phyloP scores from a whole-genome alignment of 805 yeast species.

The Starmerella roubikii region DNA sequence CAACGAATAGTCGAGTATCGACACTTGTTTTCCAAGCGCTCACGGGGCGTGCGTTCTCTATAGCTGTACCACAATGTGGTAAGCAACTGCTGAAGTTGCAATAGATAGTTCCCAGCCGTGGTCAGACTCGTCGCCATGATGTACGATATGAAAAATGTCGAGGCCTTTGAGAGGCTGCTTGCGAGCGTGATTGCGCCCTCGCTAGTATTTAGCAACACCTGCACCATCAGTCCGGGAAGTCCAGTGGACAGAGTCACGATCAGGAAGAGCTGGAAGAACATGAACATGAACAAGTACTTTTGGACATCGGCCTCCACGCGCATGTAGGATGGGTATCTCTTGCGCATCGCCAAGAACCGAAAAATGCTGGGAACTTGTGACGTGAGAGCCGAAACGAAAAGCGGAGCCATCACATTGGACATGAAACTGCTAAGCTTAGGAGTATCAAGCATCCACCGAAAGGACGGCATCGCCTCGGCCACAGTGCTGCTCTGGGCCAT shows the following conservation, averaged over 20 bases:
- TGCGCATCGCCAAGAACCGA: slow-evolving; percentile 38
- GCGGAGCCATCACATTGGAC: slow-evolving; percentile 54
- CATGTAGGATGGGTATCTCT: slow-evolving; percentile 48
- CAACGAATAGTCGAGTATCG: slow-evolving; percentile 41
- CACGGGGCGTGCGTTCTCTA: slow-evolving; percentile 49
- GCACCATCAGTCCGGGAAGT: slow-evolving; percentile 35
- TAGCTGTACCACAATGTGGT: slow-evolving; percentile 28
- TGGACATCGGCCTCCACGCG: slow-evolving; percentile 60
- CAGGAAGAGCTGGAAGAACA: slow-evolving; percentile 69
- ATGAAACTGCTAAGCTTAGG: slow-evolving; percentile 45
- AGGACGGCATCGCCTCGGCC: slow-evolving; percentile 45
- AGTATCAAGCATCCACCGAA: slow-evolving; percentile 39
- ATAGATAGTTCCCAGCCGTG: slow-evolving; percentile 55
- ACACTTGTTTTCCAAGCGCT: slow-evolving; percentile 34
- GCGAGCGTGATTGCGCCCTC: slow-evolving; percentile 45
- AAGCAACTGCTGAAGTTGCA: slow-evolving; percentile 44
- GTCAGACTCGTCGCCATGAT: slow-evolving; percentile 62
- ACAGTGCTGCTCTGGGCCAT: slow-evolving; percentile 61
- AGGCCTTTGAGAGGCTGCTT: slow-evolving; percentile 67
- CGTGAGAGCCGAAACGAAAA: slow-evolving; percentile 49
- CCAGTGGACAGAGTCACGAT: slow-evolving; percentile 81
- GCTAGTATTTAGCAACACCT: slow-evolving; percentile 18
- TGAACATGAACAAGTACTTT: slow-evolving; percentile 60
- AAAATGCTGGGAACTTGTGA: slow-evolving; percentile 48
- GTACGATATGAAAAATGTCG: slow-evolving; percentile 73